Evolutionary conservation across 495 filamentous ascomycete genomes (phyloP).

Genomic region (Glarea lozoyensis): DNA sequence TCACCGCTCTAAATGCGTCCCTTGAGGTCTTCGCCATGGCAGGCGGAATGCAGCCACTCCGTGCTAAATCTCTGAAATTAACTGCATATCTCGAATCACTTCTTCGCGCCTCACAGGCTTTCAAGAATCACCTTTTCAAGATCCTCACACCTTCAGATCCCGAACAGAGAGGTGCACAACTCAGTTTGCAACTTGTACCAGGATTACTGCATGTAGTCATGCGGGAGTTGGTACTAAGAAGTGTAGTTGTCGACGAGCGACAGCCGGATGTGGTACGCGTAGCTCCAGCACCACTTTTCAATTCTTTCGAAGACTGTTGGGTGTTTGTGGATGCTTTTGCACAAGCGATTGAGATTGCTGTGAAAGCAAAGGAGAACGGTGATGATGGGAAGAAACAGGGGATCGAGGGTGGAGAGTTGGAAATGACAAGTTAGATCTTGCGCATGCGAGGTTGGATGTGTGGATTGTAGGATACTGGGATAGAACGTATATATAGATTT

Average conservation of each 20-base stretch:
- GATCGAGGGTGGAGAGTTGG: slow-evolving; percentile 4
- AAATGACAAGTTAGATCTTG: slow-evolving; percentile 9
- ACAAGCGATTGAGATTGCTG: slow-evolving; percentile 34
- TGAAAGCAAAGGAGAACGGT: slow-evolving; percentile 3
- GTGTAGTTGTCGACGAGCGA: slow-evolving; percentile 80
- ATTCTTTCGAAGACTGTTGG: slow-evolving; percentile 72
- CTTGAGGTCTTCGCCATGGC: slow-evolving; percentile 72
- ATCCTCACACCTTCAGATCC: slow-evolving; percentile 77
- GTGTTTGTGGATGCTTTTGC: slow-evolving; percentile 59
- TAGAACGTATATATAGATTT: no score
- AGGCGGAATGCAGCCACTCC: slow-evolving; percentile 56
- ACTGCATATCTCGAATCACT: slow-evolving; percentile 76
- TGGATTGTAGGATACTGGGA: no score
- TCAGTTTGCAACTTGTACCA: slow-evolving; percentile 62
- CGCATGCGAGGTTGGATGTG: no score
- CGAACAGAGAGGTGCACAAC: slow-evolving; percentile 71
- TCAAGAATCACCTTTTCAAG: slow-evolving; percentile 44
- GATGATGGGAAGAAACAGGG: no score
- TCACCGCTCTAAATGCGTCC: slow-evolving; percentile 63
- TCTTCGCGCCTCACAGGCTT: slow-evolving; percentile 34
- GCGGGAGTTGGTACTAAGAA: slow-evolving; percentile 54
- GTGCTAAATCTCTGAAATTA: slow-evolving; percentile 64
- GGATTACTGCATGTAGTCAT: slow-evolving; percentile 65
- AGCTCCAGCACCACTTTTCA: slow-evolving; percentile 88
- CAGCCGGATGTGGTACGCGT: slow-evolving; percentile 85